Evolutionary conservation across 331 rosid species (phyloP).

Genomic region (Acacia pycnantha): DNA sequence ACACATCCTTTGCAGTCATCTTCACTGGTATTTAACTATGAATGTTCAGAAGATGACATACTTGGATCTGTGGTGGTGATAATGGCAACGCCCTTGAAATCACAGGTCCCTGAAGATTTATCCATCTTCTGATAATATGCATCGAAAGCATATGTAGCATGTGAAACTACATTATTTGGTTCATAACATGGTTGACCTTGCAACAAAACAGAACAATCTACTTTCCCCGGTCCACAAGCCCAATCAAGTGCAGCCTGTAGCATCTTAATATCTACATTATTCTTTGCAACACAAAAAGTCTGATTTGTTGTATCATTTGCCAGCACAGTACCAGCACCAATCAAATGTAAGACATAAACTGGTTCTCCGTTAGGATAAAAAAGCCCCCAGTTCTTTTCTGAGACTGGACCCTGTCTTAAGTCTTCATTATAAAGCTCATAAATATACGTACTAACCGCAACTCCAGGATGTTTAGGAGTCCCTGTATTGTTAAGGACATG

Average conservation of each 20-base stretch:
- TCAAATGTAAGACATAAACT: slow-evolving; percentile 75
- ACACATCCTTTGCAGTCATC: background rate
- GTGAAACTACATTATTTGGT: slow-evolving; percentile 72
- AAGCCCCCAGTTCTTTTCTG: slow-evolving; percentile 91
- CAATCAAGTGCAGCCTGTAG: slow-evolving; percentile 94
- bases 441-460: slow-evolving; percentile 73
- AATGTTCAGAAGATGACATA: slow-evolving; percentile 41
- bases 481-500: slow-evolving; percentile 89
- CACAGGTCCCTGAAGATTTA: slow-evolving; percentile 82
- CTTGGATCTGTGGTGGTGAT: slow-evolving; percentile 94
- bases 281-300: slow-evolving; percentile 85
- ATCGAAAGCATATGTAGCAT: slow-evolving; percentile 86
- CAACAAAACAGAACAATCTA: slow-evolving; percentile 74
- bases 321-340: slow-evolving; percentile 82
- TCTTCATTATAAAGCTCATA: slow-evolving; percentile 98
- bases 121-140: slow-evolving; percentile 81
- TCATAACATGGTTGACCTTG: slow-evolving; percentile 86
- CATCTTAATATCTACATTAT: slow-evolving; percentile 67
- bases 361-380: slow-evolving; percentile 73
- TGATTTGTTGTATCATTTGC: slow-evolving; percentile 94
- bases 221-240: slow-evolving; percentile 99
- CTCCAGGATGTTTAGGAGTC: slow-evolving; percentile 90
- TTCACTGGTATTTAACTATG: background rate
- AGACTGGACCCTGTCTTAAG: slow-evolving; percentile 65
- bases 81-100: slow-evolving; percentile 92